Conservation (phyloP, 73 alveolate genomes). For the Vitrella brassicaformis region DNA sequence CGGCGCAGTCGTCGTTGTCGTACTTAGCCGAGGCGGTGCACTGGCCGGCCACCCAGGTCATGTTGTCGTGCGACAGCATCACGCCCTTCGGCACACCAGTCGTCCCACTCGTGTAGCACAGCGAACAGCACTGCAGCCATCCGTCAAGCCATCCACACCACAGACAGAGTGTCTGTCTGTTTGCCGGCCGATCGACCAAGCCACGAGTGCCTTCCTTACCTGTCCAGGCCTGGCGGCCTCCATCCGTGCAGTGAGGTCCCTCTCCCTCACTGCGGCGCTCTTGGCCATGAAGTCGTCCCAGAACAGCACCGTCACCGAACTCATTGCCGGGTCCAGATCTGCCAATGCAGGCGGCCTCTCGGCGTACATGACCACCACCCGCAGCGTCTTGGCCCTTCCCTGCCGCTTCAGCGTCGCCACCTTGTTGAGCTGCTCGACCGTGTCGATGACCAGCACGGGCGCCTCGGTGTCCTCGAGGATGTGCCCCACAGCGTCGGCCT, state of each 20-base stretch:
- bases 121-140: slow-evolving; percentile 59
- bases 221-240: slow-evolving; percentile 44
- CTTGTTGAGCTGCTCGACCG: neutral
- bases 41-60: slow-evolving; percentile 10
- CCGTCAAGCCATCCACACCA: too few relatives aligned
- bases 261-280: neutral
- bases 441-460: neutral
- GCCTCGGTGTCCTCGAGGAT: slow-evolving; percentile 4
- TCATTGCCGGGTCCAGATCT: neutral
- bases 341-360: neutral
- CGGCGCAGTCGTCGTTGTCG: slow-evolving; percentile 45
- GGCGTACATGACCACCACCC: neutral
- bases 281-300: slow-evolving; percentile 54
- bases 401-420: neutral
- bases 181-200: too few relatives aligned
- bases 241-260: neutral
- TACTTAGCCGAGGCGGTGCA: neutral
- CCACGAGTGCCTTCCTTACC: too few relatives aligned
- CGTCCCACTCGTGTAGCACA: slow-evolving; percentile 76
- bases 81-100: slow-evolving; percentile 82
- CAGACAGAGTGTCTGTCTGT: too few relatives aligned
- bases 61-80: slow-evolving; percentile 70
- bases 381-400: too few relatives aligned
- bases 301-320: neutral
- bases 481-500: slow-evolving; percentile 60